A percentile compares a stretch with the other conserved stretches of the same genome.
Evolutionary conservation across 83 land plant genomes (phyloP).

Genomic region (Diphasiastrum complanatum): DNA sequence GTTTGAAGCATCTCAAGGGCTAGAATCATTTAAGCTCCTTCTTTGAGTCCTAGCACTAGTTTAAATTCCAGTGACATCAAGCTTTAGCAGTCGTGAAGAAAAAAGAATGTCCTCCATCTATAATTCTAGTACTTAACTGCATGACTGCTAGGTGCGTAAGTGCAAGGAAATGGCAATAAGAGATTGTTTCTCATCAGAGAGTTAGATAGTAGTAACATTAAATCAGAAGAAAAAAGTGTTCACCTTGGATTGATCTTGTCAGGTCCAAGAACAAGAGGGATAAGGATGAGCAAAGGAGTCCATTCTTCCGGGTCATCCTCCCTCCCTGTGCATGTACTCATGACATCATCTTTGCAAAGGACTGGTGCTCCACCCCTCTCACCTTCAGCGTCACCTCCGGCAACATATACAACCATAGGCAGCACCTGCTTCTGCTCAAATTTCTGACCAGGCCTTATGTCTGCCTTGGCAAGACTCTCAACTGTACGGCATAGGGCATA

Average conservation of each 20-base stretch:
- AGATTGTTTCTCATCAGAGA: neutral
- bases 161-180: neutral
- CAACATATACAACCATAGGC: constrained; percentile 20
- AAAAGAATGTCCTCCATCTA: too few species aligned
- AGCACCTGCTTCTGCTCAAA: neutral
- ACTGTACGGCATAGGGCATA: constrained; percentile 16
- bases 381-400: constrained; percentile 15
- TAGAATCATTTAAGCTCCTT: too few species aligned
- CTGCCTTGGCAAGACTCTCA: constrained; percentile 11
- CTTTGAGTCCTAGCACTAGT: too few species aligned
- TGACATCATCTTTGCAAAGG: constrained; percentile 10
- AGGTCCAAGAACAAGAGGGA: constrained; percentile 19
- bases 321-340: neutral
- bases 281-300: constrained; percentile 8
- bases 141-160: neutral
- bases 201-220: neutral
- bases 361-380: constrained; percentile 20
- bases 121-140: too few species aligned
- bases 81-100: neutral
- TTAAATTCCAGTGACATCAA: neutral
- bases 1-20: too few species aligned
- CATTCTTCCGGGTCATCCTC: neutral
- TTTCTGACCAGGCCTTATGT: neutral
- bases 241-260: constrained; percentile 19
- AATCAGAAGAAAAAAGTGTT: neutral